These are phyloP conservation scores for Lagerstroemia speciosa DNA, from an alignment of 345 rosid species.

Conservation along the genomic window DNA sequence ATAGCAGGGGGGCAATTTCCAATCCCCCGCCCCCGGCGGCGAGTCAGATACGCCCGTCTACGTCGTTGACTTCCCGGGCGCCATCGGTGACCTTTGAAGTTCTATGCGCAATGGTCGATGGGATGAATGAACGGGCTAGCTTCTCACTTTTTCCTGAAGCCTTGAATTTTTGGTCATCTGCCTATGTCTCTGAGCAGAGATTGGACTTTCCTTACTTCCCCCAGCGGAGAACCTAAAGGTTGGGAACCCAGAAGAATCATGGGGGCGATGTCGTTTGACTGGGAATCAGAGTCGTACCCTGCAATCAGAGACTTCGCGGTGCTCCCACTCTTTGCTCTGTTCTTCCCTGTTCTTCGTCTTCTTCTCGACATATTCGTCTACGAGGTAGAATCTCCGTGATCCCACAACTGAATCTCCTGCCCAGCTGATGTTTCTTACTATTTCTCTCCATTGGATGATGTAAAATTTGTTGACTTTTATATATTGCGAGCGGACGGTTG, in stretches of 20 bases:
- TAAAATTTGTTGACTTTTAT: too few relatives aligned
- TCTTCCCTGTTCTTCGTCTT: slow-evolving; percentile 31
- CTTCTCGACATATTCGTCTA: slow-evolving; percentile 32
- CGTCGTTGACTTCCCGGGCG: background rate
- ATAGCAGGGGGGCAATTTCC: too few relatives aligned
- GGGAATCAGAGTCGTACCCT: slow-evolving; percentile 40
- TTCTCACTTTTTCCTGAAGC: too few relatives aligned
- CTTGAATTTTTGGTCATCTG: too few relatives aligned
- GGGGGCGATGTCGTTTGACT: slow-evolving; percentile 18
- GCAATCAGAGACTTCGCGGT: slow-evolving; percentile 18
- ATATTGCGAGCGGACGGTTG: too few relatives aligned
- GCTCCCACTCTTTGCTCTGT: slow-evolving; percentile 27
- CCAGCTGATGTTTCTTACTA: background rate
- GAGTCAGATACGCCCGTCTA: background rate
- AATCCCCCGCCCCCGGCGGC: too few relatives aligned
- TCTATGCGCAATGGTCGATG: too few relatives aligned
- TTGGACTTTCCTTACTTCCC: background rate
- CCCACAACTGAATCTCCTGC: background rate
- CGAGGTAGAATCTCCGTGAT: slow-evolving; percentile 22
- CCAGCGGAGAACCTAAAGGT: background rate
- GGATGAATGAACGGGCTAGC: too few relatives aligned
- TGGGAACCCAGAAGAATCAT: background rate
- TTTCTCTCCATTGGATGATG: background rate
- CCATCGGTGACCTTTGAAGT: too few relatives aligned
- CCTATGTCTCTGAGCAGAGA: background rate